phyloP scores from a whole-genome alignment of 495 filamentous ascomycete species.

The Cudoniella acicularis region DNA sequence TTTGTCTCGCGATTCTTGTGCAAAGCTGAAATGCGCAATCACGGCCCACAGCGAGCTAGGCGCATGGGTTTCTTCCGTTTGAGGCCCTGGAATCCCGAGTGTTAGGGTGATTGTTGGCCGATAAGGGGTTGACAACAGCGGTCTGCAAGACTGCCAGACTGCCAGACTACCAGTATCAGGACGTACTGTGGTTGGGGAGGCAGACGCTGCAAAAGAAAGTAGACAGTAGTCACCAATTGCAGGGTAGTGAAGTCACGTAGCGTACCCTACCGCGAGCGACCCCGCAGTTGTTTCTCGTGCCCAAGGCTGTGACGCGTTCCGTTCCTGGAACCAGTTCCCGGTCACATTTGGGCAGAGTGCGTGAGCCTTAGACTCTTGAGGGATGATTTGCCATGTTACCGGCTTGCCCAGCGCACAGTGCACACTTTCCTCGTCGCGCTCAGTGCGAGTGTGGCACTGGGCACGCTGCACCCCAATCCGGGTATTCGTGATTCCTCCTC shows the following conservation, averaged over 20 bases:
- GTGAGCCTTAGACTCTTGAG: no score
- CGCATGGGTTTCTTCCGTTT: conserved; percentile 1
- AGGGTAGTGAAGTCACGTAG: no score
- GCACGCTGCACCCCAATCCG: not conserved
- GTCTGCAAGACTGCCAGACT: not conserved
- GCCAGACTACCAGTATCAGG: no score
- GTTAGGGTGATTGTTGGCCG: not conserved
- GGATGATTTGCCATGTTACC: no score
- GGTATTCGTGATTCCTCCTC: not conserved
- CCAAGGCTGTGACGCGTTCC: not conserved
- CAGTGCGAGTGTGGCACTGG: no score
- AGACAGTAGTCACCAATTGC: not conserved
- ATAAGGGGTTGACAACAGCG: no score
- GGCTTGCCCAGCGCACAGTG: no score
- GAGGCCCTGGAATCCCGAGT: not conserved
- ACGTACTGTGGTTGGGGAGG: not conserved
- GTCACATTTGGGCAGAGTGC: no score
- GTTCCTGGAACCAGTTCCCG: not conserved
- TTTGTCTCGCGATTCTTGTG: not conserved
- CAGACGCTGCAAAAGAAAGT: not conserved
- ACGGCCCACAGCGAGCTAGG: no score
- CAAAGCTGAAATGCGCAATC: not conserved
- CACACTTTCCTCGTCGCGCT: no score
- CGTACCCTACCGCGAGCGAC: no score
- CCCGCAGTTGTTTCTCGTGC: not conserved